Base-by-base conservation (phyloP, 2,329 filamentous ascomycete genomes). In the Eutypa lata region DNA sequence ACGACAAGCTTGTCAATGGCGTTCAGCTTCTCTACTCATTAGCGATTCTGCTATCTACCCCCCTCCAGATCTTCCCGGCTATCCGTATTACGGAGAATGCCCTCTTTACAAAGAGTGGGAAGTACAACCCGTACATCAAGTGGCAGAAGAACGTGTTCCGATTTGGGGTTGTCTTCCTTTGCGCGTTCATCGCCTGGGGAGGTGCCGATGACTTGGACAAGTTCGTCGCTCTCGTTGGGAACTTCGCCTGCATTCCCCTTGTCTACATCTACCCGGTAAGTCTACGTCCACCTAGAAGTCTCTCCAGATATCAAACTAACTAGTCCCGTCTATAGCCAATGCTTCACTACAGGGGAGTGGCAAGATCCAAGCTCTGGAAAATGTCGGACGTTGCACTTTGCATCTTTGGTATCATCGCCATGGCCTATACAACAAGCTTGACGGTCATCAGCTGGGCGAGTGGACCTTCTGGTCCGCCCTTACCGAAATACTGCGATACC, bases 131-230 rank as follows among this genome's bases (percentile, higher is more conserved):
- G 1, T 94, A 90, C 68, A 96, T 99, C 78, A 99, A 99, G 77
- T 99, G 94, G 94, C 90, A 97, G 80, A 99, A 99, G 84, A 99
- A 99, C 63, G 77, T 88, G 33, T 99, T 96, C 77, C 88, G 94
- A 51, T 99, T 97, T 78, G 87, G 93, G 67, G 84, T 97, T 57
- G 94, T 97, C 48, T 83, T 90, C 65, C 72, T 94, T 22, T 97
- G 94, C 66, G 89, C 92, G 1, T 73, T 86, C 53, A 88, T 99
- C 59, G 93, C 93, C 2, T 99, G 91, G 91, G 86, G 87, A 44
- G 94, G 94, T 56, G 93, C 94, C 3, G 89, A 91, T 61, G 88
- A 97, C 72, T 76, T 99, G 51, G 94, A 99, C 76, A 97, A 97
- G 73, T 99, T 99, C 70, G 95, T 99, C 31, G 89, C 91, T 21